Percentiles rank a stretch among this genome's conserved stretches.
phyloP scores from a whole-genome alignment of 2,329 filamentous ascomycete species.

The Dryadomyces quercus-mongolicae region DNA sequence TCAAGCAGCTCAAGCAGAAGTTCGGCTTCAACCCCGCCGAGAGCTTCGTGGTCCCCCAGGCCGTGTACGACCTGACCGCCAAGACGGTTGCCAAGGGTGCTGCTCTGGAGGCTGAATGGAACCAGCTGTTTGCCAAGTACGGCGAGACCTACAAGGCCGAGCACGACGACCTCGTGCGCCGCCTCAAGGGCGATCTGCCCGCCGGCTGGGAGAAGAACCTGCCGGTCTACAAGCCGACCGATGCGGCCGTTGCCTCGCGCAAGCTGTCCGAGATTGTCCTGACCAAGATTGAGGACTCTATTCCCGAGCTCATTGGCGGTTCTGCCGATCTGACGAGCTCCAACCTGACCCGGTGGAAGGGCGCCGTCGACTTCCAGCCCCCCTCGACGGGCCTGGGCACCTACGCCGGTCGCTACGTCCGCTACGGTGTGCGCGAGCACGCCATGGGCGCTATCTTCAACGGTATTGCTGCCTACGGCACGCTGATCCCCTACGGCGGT shows the following conservation, averaged over 20 bases:
- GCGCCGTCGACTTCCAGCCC: slow-evolving; percentile 93
- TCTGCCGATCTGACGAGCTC: slow-evolving; percentile 97
- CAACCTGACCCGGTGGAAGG: slow-evolving; percentile 98
- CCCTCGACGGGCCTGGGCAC: slow-evolving; percentile 74
- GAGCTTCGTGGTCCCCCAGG: slow-evolving; percentile 84
- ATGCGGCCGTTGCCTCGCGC: slow-evolving; percentile 77
- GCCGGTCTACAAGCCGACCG: slow-evolving; percentile 77
- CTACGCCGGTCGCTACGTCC: slow-evolving; percentile 77
- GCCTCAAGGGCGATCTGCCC: slow-evolving; percentile 71
- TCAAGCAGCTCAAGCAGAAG: slow-evolving; percentile 84
- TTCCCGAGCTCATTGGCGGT: slow-evolving; percentile 90
- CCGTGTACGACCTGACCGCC: slow-evolving; percentile 85
- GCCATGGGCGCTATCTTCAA: slow-evolving; percentile 89
- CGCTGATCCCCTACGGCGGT: slow-evolving; percentile 83
- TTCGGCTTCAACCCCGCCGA: slow-evolving; percentile 95
- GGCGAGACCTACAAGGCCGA: slow-evolving; percentile 63
- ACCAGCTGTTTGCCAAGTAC: slow-evolving; percentile 85
- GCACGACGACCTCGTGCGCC: slow-evolving; percentile 69
- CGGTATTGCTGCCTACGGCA: slow-evolving; percentile 90
- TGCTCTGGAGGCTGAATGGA: slow-evolving; percentile 88
- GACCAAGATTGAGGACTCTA: slow-evolving; percentile 65
- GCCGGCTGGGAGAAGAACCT: slow-evolving; percentile 94
- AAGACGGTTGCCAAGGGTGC: slow-evolving; percentile 79
- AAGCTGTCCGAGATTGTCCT: slow-evolving; percentile 95
- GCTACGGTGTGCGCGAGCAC: slow-evolving; percentile 87